Conservation (phyloP, 257 asterid species). For the Penstemon barbatus region DNA sequence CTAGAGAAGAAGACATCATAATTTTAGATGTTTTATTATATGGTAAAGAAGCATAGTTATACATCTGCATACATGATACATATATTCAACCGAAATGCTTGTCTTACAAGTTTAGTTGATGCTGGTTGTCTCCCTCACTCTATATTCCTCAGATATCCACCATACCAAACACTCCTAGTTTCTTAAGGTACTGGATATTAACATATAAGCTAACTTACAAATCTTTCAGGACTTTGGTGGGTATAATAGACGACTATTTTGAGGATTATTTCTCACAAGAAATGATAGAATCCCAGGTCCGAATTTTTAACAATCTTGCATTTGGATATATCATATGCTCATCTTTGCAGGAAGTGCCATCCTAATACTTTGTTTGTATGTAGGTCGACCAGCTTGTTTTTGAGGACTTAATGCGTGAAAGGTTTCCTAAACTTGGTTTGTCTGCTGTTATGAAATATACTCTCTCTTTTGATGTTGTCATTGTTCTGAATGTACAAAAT, state of each 20-base stretch:
- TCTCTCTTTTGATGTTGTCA: slow-evolving; percentile 17
- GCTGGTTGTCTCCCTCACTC: neutral
- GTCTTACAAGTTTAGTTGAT: neutral
- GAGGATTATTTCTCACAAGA: slow-evolving; percentile 86
- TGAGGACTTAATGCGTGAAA: slow-evolving; percentile 89
- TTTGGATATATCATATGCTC: slow-evolving; percentile 15
- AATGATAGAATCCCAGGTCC: slow-evolving; percentile 94
- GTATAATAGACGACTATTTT: slow-evolving; percentile 83
- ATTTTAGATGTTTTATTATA: neutral
- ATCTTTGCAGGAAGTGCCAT: slow-evolving; percentile 22
- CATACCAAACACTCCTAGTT: neutral
- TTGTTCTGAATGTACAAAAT: slow-evolving; percentile 16
- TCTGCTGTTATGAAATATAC: slow-evolving; percentile 25
- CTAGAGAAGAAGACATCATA: neutral
- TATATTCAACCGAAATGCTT: neutral
- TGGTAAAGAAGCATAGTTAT: neutral
- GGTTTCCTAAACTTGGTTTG: slow-evolving; percentile 86
- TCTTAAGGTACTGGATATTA: slow-evolving; percentile 16
- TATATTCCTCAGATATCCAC: neutral
- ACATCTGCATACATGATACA: neutral
- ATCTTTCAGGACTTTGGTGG: slow-evolving; percentile 85
- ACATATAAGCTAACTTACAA: slow-evolving; percentile 30
- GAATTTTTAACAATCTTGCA: slow-evolving; percentile 29
- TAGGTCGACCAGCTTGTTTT: slow-evolving; percentile 94
- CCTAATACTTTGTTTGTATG: slow-evolving; percentile 21